These are phyloP conservation scores for Microthyrium microscopicum DNA, from an alignment of 2,329 filamentous ascomycete genomes.

Conservation along the genomic window DNA sequence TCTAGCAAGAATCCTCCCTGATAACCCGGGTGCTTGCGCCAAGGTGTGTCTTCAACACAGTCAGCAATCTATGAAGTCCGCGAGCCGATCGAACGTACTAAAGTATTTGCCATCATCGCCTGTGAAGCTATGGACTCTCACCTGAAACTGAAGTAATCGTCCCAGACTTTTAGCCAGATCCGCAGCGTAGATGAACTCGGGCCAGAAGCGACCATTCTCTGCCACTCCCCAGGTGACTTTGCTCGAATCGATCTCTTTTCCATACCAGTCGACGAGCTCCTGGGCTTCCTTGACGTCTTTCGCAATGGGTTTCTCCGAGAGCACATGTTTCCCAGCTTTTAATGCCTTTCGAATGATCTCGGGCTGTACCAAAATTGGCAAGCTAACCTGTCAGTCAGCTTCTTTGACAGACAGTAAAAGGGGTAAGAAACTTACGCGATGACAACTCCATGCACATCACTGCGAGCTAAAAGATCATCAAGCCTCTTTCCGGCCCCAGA, in stretches of 20 bases:
- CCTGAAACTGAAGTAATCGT: conserved; percentile 36
- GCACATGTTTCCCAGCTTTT: conserved; percentile 50
- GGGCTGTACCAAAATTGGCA: conserved; percentile 47
- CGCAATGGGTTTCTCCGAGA: conserved; percentile 54
- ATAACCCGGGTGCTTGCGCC: conserved; percentile 53
- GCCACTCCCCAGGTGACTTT: conserved; percentile 41
- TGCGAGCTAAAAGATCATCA: conserved; percentile 29
- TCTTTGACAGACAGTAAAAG: background rate
- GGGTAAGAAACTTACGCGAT: conserved; percentile 26
- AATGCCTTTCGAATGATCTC: conserved; percentile 41
- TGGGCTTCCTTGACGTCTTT: conserved; percentile 37
- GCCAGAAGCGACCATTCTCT: conserved; percentile 56
- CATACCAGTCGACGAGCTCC: conserved; percentile 32
- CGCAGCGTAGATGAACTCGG: conserved; percentile 35
- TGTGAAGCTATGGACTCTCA: conserved; percentile 29
- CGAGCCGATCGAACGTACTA: conserved; percentile 15
- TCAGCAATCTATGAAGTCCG: background rate
- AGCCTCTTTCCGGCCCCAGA: conserved; percentile 16
- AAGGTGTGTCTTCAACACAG: conserved; percentile 26
- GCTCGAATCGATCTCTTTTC: conserved; percentile 22
- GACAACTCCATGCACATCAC: conserved; percentile 39
- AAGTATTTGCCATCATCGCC: conserved; percentile 36
- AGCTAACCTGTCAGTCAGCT: conserved; percentile 17
- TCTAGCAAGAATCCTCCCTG: conserved; percentile 67
- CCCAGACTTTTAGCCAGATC: conserved; percentile 35